These are phyloP conservation scores for Fragaria vesca DNA, from an alignment of 306 rosid species.

Conservation along the genomic window DNA sequence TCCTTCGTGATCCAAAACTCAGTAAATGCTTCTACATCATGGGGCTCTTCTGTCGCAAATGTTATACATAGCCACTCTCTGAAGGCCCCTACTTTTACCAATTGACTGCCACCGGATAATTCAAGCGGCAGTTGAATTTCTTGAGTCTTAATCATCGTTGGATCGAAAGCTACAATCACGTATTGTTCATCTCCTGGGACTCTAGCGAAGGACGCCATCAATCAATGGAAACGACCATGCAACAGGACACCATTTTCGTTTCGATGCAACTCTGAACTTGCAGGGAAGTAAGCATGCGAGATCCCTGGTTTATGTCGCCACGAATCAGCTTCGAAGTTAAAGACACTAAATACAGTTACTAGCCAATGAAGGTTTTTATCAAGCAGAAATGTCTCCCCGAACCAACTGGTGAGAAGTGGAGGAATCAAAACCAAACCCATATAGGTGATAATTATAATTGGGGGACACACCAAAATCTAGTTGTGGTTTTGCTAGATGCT, in stretches of 20 bases:
- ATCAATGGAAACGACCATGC: neutral
- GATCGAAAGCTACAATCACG: neutral
- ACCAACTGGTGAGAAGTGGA: neutral
- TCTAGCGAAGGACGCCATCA: too few relatives aligned
- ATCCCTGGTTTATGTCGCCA: neutral
- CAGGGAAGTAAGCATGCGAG: neutral
- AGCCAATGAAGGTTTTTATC: neutral
- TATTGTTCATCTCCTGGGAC: too few relatives aligned
- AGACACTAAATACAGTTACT: neutral
- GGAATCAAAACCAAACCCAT: constrained; percentile 1
- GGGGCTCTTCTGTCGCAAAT: neutral
- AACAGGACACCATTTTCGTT: neutral
- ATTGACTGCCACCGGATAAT: neutral
- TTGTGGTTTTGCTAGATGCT: neutral
- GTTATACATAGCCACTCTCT: neutral
- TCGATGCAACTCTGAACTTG: neutral
- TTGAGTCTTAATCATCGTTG: neutral
- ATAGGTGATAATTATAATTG: neutral
- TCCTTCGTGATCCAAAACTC: neutral
- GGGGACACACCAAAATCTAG: accelerated
- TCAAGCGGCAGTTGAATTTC: neutral
- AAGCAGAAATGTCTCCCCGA: too few relatives aligned
- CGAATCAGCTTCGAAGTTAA: neutral
- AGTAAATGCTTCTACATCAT: neutral
- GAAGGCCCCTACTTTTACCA: neutral